Evolutionary conservation across 768 basidiomycete species (phyloP).

Genomic region (Tephrocybe sp.): DNA sequence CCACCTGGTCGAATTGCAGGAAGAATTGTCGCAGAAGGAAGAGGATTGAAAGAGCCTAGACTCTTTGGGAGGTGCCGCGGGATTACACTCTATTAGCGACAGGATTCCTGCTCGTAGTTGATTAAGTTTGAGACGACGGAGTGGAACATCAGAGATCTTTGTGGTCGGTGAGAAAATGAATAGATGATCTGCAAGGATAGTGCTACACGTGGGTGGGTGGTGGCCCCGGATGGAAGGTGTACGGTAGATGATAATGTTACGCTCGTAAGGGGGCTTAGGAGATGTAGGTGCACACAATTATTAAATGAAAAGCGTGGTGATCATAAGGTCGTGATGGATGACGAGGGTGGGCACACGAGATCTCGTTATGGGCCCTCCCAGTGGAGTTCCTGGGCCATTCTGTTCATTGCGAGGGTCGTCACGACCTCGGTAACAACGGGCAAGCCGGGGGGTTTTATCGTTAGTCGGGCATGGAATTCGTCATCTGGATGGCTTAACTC

Average conservation of each 20-base stretch:
- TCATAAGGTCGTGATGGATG: slow-evolving; percentile 6
- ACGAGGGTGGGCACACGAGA: background rate
- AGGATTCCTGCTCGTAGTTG: slow-evolving; percentile 13
- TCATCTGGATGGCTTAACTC: slow-evolving; percentile 59
- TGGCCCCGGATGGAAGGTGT: slow-evolving; percentile 15
- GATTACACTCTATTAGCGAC: slow-evolving; percentile 11
- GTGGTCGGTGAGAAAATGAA: slow-evolving; percentile 16
- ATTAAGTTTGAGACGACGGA: slow-evolving; percentile 19
- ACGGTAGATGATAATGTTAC: background rate
- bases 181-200: slow-evolving; percentile 17
- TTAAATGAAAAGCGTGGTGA: slow-evolving; percentile 11
- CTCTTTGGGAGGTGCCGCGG: slow-evolving; percentile 14
- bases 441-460: slow-evolving; percentile 57
- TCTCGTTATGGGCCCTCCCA: slow-evolving; percentile 39
- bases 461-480: slow-evolving; percentile 59
- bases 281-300: slow-evolving; percentile 13
- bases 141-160: slow-evolving; percentile 13
- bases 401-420: slow-evolving; percentile 72
- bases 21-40: slow-evolving; percentile 54
- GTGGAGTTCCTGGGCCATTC: slow-evolving; percentile 60
- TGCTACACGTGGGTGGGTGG: slow-evolving; percentile 22
- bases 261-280: slow-evolving; percentile 11
- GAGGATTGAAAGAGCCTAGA: slow-evolving; percentile 6
- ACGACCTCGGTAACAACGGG: slow-evolving; percentile 73
- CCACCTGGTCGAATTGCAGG: slow-evolving; percentile 61